phyloP scores from a whole-genome alignment of 805 yeast species.

The Sporopachydermia lactativora region DNA sequence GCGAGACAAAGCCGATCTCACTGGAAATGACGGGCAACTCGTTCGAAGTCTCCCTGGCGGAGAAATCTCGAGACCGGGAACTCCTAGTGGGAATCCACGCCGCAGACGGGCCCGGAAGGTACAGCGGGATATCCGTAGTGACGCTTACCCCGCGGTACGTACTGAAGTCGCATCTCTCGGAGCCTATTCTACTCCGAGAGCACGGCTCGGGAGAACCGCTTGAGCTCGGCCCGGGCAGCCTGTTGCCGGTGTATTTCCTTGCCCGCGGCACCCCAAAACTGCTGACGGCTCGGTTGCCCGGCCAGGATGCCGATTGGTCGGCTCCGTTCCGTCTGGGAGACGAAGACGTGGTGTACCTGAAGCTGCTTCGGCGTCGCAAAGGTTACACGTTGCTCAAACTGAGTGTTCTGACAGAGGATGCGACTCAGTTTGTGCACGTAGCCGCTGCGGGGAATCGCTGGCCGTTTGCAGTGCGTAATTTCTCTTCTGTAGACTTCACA shows the following conservation, averaged over 20 bases:
- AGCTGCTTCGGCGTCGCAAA: constrained; percentile 45
- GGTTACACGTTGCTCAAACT: constrained; percentile 62
- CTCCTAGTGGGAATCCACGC: constrained; percentile 63
- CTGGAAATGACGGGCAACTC: constrained; percentile 1
- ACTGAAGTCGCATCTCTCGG: constrained; percentile 44
- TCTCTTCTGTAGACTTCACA: constrained; percentile 73
- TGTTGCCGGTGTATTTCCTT: constrained; percentile 51
- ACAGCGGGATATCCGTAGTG: constrained; percentile 61
- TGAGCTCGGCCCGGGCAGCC: constrained; percentile 23
- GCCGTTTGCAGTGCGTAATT: constrained; percentile 90
- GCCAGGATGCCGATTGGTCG: constrained; percentile 57
- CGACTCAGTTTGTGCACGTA: constrained; percentile 66
- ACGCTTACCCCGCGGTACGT: constrained; percentile 75
- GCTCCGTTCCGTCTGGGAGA: constrained; percentile 79
- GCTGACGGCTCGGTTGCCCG: constrained; percentile 42
- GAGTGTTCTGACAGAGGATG: constrained; percentile 64
- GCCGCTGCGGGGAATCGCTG: constrained; percentile 63
- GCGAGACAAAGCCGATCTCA: background rate
- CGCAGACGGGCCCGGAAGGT: constrained; percentile 77
- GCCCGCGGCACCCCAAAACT: constrained; percentile 42
- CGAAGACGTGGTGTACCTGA: constrained; percentile 67
- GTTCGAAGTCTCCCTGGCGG: constrained; percentile 27
- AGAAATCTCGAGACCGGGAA: constrained; percentile 33
- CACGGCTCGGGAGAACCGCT: constrained; percentile 39
- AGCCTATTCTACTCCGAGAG: constrained; percentile 47